phyloP scores from a whole-genome alignment of 306 rosid genomes.

The Castanopsis chinensis region DNA sequence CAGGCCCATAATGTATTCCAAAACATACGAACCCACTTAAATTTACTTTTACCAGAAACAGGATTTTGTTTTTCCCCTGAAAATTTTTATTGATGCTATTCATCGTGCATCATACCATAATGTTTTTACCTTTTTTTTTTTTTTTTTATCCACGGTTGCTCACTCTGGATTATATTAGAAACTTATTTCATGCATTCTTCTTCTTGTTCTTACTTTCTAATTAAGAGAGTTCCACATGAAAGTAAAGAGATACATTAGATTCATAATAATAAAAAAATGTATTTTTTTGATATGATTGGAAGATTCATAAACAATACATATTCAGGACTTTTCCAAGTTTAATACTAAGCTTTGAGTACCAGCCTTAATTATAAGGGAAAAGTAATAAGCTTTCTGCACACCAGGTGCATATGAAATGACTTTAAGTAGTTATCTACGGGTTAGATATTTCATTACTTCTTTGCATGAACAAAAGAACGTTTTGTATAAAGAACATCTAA shows the following conservation, averaged over 20 bases:
- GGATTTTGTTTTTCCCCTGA: neutral
- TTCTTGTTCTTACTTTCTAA: neutral
- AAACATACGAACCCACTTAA: neutral
- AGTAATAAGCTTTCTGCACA: neutral
- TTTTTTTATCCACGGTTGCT: neutral
- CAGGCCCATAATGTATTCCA: neutral
- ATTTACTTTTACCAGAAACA: neutral
- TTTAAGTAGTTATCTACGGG: neutral
- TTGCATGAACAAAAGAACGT: conserved; percentile 1
- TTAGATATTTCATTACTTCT: neutral
- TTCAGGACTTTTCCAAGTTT: neutral
- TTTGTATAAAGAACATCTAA: neutral
- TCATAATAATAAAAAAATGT: no score
- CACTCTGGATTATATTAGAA: neutral
- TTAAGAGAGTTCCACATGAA: neutral
- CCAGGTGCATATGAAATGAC: neutral
- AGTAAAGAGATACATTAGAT: neutral
- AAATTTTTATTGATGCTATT: neutral
- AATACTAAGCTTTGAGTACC: neutral
- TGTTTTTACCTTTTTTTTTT: neutral
- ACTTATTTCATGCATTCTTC: no score
- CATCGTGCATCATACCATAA: neutral
- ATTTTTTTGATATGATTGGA: no score
- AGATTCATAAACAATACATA: neutral
- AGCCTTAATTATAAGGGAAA: conserved; percentile 9